Conservation (phyloP, 108 stramenopile species). For the Asterionellopsis glacialis region DNA sequence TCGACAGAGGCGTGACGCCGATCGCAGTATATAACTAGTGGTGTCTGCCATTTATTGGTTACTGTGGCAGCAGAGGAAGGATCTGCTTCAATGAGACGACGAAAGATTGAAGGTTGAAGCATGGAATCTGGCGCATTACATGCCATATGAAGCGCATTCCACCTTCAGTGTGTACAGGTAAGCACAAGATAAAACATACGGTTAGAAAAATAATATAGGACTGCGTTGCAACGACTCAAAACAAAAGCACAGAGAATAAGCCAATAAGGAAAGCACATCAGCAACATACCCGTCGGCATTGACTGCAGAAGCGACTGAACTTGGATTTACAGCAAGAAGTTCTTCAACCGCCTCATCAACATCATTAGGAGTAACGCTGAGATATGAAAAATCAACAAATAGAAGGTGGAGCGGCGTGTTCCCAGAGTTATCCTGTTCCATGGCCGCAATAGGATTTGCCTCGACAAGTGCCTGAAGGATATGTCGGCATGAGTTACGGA, state of each 20-base stretch:
- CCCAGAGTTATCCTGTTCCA: constrained; percentile 17
- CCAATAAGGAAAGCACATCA: too few species aligned
- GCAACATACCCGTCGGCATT: constrained; percentile 18
- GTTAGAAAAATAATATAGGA: too few species aligned
- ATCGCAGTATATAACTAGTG: constrained; percentile 28
- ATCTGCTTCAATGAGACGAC: constrained; percentile 20
- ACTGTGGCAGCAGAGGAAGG: constrained; percentile 9
- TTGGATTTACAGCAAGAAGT: constrained; percentile 20
- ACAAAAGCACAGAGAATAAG: too few species aligned
- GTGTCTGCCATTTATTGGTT: constrained; percentile 25
- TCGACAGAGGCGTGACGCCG: constrained; percentile 28
- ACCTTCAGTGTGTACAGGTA: too few species aligned
- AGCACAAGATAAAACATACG: too few species aligned
- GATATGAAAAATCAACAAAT: constrained; percentile 28
- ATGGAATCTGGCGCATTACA: constrained; percentile 37
- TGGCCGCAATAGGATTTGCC: constrained; percentile 13
- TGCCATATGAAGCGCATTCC: constrained; percentile 27
- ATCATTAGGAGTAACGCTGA: constrained; percentile 14
- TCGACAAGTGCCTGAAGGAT: constrained; percentile 28
- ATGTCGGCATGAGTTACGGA: constrained; percentile 30
- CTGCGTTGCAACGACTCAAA: too few species aligned
- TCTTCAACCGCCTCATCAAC: constrained; percentile 17
- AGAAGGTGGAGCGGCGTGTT: constrained; percentile 43
- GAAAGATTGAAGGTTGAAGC: constrained; percentile 17
- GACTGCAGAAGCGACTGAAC: constrained; percentile 5